Evolutionary conservation across 306 rosid genomes (phyloP), one percentile per base, ranked within the genome.

Genomic region (Trifolium subterraneum): DNA sequence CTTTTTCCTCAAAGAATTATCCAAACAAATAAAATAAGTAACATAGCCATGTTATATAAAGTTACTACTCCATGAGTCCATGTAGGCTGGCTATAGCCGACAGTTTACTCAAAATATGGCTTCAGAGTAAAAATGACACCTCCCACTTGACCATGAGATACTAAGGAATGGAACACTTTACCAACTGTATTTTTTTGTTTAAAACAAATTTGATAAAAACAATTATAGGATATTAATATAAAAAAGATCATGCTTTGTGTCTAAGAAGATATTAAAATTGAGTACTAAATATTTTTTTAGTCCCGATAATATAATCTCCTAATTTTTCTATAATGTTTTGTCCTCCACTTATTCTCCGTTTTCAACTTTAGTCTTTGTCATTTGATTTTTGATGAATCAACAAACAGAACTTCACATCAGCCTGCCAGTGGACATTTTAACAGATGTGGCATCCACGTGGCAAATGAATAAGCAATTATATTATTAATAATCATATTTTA

Each of bases 11-110:
- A 42, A 65, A 65, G 36, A 66, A 33, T 63, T 35, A 19, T 36
- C 22, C 56, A 67, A 39, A 8, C 72, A 23, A 44, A 44, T 20
- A 67, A 67, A 20, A 36, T 16, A 64, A 44, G 20, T 14, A 67
- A 44, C 8, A 22, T 39, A 12, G 33, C 36, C 2, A 42, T 8
- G 14, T 66, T 66, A 20, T 41, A 42, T 10, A 29, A 68, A 68
- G 10, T 35, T 69, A 69, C 60, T 48, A 18, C 29, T 48, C 64
- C 64, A 35, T 18, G 5, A 45, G 48, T 42, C 48, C 48, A 42
- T 42, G 48, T 18, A 50, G 27, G 31, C 47, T 12, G n/a, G 31
- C 47, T 12, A 6, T 18, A 50, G 44, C 45, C 47, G 33, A 38
- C 48, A 70, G 12, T 70, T 51, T 33, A 29, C 63, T 47, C 29